Conservation (phyloP, 2,329 filamentous ascomycete genomes). For the Trichoderma endophyticum region DNA sequence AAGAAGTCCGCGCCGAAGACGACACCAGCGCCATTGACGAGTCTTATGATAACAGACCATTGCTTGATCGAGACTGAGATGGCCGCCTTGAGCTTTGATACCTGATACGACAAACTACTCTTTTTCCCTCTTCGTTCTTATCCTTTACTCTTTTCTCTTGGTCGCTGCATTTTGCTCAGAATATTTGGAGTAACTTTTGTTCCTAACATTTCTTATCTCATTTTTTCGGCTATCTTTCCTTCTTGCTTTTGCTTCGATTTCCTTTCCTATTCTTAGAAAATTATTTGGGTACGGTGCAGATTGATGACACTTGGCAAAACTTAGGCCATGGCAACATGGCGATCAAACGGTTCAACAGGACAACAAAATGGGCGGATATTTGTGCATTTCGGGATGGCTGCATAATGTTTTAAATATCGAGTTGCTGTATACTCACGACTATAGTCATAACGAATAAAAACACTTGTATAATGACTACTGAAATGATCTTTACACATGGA, state of each 20-base stretch:
- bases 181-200: background rate
- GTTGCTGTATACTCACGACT: background rate
- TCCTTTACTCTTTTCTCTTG: background rate
- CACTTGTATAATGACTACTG: background rate
- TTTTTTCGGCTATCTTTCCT: background rate
- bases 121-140: background rate
- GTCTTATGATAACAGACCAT: conserved; percentile 41
- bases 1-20: conserved; percentile 27
- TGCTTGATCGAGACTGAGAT: conserved; percentile 30
- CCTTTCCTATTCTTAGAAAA: background rate
- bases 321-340: background rate
- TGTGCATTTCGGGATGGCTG: background rate
- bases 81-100: background rate
- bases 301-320: background rate
- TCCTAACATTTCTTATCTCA: background rate
- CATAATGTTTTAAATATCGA: background rate
- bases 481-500: background rate
- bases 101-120: background rate
- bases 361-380: background rate
- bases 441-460: background rate
- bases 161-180: background rate
- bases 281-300: background rate
- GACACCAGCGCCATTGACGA: conserved; percentile 25
- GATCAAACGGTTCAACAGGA: conserved; percentile 2
- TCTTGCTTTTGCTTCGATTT: background rate